These are phyloP conservation scores for Penicillium mononematosum DNA, from an alignment of 495 filamentous ascomycete species.

Conservation along the genomic window DNA sequence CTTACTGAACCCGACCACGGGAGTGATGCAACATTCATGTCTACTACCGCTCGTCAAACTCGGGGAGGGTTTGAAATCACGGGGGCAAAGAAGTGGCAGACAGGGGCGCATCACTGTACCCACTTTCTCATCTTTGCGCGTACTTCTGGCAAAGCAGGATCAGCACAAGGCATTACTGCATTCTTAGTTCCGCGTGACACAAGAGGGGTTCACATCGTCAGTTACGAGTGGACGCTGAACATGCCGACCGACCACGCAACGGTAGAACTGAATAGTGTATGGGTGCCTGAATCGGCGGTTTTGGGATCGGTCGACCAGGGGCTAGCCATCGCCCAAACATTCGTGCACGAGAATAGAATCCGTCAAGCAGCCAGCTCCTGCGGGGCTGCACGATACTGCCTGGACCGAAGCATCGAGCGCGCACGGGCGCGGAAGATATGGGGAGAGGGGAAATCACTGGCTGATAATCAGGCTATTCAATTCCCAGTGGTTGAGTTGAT, in stretches of 20 bases:
- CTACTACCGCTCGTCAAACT: constrained; percentile 42
- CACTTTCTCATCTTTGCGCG: constrained; percentile 60
- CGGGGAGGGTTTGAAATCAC: constrained; percentile 50
- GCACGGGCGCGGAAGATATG: constrained; percentile 52
- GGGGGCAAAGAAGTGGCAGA: constrained; percentile 62
- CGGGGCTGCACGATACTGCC: constrained; percentile 56
- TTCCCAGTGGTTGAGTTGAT: constrained; percentile 59
- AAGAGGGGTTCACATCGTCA: constrained; percentile 46
- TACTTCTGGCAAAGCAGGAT: constrained; percentile 46
- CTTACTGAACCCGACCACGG: constrained; percentile 61
- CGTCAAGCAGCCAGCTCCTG: constrained; percentile 59
- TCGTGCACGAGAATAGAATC: constrained; percentile 62
- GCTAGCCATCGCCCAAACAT: constrained; percentile 57
- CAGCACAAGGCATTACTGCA: constrained; percentile 53
- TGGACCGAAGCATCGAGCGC: constrained; percentile 53
- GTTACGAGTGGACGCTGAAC: constrained; percentile 61
- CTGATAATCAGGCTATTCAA: constrained; percentile 59
- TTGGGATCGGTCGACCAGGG: constrained; percentile 48
- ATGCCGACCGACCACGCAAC: constrained; percentile 63
- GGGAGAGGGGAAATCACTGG: constrained; percentile 47
- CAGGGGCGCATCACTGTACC: constrained; percentile 56
- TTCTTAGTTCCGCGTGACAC: constrained; percentile 53
- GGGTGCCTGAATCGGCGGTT: constrained; percentile 48
- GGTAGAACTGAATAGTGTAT: constrained; percentile 48
- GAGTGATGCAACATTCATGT: constrained; percentile 59